A percentile compares a stretch with the other conserved stretches of the same genome.
These are phyloP conservation scores for Ophiocordyceps unilateralis DNA, from an alignment of 2,329 filamentous ascomycete species.

Conservation along the genomic window DNA sequence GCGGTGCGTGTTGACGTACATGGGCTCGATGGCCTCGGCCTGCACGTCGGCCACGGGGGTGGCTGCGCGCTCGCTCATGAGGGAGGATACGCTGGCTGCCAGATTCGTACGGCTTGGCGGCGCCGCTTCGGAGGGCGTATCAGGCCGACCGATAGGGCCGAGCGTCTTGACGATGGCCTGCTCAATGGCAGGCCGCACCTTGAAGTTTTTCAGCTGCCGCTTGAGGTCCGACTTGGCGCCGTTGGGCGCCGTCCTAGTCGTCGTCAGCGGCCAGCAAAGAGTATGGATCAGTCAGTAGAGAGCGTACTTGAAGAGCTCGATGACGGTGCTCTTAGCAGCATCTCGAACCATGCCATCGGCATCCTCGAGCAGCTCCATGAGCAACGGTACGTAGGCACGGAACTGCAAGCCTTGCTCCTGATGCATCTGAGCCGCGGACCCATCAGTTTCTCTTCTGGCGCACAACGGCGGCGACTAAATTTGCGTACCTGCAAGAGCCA, in stretches of 20 bases:
- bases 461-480: background rate
- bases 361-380: slow-evolving; percentile 81
- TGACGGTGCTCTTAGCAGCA: slow-evolving; percentile 63
- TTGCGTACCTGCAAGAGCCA: slow-evolving; percentile 59
- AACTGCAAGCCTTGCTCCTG: slow-evolving; percentile 65
- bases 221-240: slow-evolving; percentile 79
- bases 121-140: slow-evolving; percentile 22
- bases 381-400: slow-evolving; percentile 60
- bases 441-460: background rate
- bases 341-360: slow-evolving; percentile 79
- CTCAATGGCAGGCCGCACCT: slow-evolving; percentile 74
- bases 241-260: slow-evolving; percentile 55
- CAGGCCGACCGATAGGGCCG: slow-evolving; percentile 29
- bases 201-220: slow-evolving; percentile 66
- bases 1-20: slow-evolving; percentile 67
- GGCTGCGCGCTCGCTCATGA: slow-evolving; percentile 30
- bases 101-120: slow-evolving; percentile 26
- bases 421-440: slow-evolving; percentile 46
- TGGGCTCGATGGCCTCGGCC: slow-evolving; percentile 55
- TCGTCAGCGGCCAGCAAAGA: background rate
- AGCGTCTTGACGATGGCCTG: slow-evolving; percentile 64
- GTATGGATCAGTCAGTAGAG: background rate
- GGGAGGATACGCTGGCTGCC: slow-evolving; percentile 33
- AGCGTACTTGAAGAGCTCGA: slow-evolving; percentile 70
- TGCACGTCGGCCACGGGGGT: slow-evolving; percentile 49